A percentile compares a stretch with the other conserved stretches of the same genome.
These are phyloP conservation scores for Diversispora eburnea DNA, from an alignment of 192 early-diverging fungal species.

Conservation along the genomic window DNA sequence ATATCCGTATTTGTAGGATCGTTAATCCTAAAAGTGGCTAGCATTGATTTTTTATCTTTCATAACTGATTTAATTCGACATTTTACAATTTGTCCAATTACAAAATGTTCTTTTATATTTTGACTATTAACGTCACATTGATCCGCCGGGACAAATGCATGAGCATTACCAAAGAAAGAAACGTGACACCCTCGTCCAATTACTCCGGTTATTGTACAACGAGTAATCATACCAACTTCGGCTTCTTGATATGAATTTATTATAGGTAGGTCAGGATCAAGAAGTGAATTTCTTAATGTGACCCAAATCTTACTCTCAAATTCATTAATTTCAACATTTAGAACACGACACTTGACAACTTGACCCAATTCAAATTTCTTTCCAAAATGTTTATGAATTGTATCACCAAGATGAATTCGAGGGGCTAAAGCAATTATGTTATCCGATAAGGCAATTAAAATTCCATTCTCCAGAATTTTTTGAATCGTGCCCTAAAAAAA, in stretches of 20 bases:
- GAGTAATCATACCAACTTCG: constrained; percentile 55
- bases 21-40: constrained; percentile 43
- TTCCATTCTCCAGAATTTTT: constrained; percentile 51
- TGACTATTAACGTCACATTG: constrained; percentile 52
- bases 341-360: constrained; percentile 68
- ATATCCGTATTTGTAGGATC: neutral
- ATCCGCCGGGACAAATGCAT: constrained; percentile 63
- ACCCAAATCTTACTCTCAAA: constrained; percentile 59
- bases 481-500: constrained; percentile 46
- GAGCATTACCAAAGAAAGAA: constrained; percentile 72
- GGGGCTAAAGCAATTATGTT: constrained; percentile 69
- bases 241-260: constrained; percentile 59
- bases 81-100: constrained; percentile 67
- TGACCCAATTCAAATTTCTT: constrained; percentile 73
- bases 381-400: constrained; percentile 59
- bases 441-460: constrained; percentile 53
- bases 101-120: constrained; percentile 52
- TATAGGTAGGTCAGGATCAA: constrained; percentile 65
- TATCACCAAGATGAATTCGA: constrained; percentile 73
- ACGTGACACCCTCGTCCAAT: constrained; percentile 68
- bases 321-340: constrained; percentile 44
- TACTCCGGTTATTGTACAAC: constrained; percentile 63
- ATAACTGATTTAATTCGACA: constrained; percentile 67
- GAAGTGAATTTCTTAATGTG: constrained; percentile 71
- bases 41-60: constrained; percentile 54